These are phyloP conservation scores for Stephania yunnanensis DNA, from an alignment of 164 flowering plant species.

Conservation along the genomic window DNA sequence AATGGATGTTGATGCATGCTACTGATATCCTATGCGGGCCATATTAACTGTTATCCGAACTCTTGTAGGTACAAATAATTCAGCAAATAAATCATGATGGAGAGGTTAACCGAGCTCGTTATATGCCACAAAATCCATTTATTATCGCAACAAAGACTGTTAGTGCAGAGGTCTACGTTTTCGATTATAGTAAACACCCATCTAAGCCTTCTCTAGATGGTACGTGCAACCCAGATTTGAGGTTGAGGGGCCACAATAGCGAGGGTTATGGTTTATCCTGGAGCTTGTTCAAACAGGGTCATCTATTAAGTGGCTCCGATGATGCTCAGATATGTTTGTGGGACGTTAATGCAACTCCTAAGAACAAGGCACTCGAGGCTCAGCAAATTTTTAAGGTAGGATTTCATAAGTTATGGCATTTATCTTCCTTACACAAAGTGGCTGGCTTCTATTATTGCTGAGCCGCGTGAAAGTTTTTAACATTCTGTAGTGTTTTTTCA, in stretches of 20 bases:
- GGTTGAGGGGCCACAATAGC: constrained; percentile 85
- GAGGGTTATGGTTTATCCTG: constrained; percentile 98
- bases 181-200: constrained; percentile 90
- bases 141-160: constrained; percentile 94
- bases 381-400: constrained; percentile 77
- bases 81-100: constrained; percentile 96
- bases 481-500: constrained; percentile 7
- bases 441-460: not conserved
- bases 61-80: constrained; percentile 78
- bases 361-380: constrained; percentile 88
- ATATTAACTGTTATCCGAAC: not conserved
- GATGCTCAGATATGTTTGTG: constrained; percentile 97
- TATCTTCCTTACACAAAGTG: not conserved
- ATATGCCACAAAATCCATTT: constrained; percentile 90
- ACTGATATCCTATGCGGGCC: not conserved
- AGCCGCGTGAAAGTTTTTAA: not conserved
- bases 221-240: constrained; percentile 80
- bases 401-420: not conserved
- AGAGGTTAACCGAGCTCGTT: constrained; percentile 95
- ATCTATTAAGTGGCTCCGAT: constrained; percentile 93
- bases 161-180: constrained; percentile 87
- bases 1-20: constrained; percentile 4
- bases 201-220: constrained; percentile 84
- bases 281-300: constrained; percentile 85
- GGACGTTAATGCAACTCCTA: constrained; percentile 84